Base-by-base conservation (phyloP, 2,329 filamentous ascomycete genomes). In the Fragosphaeria purpurea region DNA sequence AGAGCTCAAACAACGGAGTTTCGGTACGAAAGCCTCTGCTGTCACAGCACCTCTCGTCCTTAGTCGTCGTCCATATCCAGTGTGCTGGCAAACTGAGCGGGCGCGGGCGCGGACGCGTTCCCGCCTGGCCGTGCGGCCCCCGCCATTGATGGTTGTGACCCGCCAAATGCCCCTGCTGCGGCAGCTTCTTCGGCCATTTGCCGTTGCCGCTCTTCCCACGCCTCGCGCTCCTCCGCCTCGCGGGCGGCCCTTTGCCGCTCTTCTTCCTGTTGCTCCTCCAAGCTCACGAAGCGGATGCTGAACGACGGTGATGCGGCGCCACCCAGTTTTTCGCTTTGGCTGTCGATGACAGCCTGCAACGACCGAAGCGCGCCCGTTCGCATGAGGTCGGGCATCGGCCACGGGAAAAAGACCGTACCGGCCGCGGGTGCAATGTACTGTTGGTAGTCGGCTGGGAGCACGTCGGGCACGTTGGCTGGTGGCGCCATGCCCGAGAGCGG, bases 341-440 rank as follows among this genome's bases (percentile, higher is more conserved):
- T 41, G 45, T 51, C 49, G 4, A 47, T 41, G 2, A 88, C 73
- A 31, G 73, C 67, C 59, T 88, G 82, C 43, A 80, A 76, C 7
- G 72, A 70, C 0, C 81, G 83, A 41, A 94, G 70, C 2, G 82
- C 81, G 38, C 88, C 86, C 12, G 71, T 69, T 35, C 80, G 76
- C 55, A 93, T 86, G 53, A 80, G 76, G 35, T 83, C 79, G 55
- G 87, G 81, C 33, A 71, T 72, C 0, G 87, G 87, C 87, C 87
- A 94, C 1, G 88, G 87, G 44, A 81, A 75, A 68, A 89, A 94
- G n/a, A 71, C 61, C 39, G 75, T 70, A 8, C 76, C 73, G 7
- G 73, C 73, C 13, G 75, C 65, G 0, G 79, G 76, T 59, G 85
- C 81, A 44, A 80, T 62, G 56, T 71, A 73, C 48, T 69, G 68